Evolutionary conservation across 2,329 filamentous ascomycete genomes (phyloP).

Genomic region (Epicoccum sorghinum): DNA sequence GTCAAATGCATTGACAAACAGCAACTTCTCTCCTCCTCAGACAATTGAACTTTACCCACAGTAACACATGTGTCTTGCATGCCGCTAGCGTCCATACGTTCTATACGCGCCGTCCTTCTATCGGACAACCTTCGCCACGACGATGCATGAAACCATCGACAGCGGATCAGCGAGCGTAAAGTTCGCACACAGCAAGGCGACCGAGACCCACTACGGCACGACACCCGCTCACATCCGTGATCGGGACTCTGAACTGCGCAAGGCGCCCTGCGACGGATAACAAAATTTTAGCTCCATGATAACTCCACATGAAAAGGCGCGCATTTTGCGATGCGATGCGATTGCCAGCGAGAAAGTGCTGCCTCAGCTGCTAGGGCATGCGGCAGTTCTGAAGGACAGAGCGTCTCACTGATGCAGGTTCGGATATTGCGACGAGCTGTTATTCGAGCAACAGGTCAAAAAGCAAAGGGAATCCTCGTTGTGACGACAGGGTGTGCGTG

Average conservation of each 20-base stretch:
- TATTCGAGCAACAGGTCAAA: background rate
- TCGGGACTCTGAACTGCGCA: background rate
- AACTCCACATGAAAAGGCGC: background rate
- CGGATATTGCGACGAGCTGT: background rate
- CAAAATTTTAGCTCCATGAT: background rate
- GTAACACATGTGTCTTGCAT: no score
- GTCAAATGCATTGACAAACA: background rate
- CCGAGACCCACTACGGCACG: background rate
- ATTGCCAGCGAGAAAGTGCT: no score
- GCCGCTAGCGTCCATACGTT: no score
- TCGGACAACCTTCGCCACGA: background rate
- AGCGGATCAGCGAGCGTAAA: background rate
- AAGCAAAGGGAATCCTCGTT: background rate
- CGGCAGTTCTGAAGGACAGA: no score
- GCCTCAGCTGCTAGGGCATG: no score
- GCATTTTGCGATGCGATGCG: no score
- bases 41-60: no score
- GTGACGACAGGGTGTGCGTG: constrained; percentile 1
- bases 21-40: background rate
- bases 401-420: no score
- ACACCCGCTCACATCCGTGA: background rate
- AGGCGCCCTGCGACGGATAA: background rate
- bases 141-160: background rate
- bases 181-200: background rate
- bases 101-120: background rate